Percentiles rank a stretch among this genome's conserved stretches.
phyloP scores from a whole-genome alignment of 208 protist species.

The Wallacemonas sp. region DNA sequence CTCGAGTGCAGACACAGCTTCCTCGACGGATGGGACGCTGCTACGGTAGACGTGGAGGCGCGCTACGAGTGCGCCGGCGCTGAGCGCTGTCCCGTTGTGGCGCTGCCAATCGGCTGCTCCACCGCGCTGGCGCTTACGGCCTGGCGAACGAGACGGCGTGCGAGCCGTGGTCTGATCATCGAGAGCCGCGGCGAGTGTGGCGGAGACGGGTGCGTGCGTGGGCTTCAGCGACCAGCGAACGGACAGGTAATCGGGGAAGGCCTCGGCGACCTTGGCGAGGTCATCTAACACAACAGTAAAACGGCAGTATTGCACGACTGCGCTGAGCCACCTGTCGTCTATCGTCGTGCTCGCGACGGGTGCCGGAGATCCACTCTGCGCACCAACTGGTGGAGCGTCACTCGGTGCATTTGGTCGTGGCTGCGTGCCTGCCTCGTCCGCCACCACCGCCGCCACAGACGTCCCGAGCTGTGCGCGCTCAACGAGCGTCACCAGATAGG shows the following conservation, averaged over 20 bases:
- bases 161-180: not conserved
- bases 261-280: slow-evolving; percentile 54
- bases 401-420: not conserved
- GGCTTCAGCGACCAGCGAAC: slow-evolving; percentile 37
- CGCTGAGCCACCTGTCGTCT: slow-evolving; percentile 59
- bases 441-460: not conserved
- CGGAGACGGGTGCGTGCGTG: not conserved
- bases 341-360: slow-evolving; percentile 21
- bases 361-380: not conserved
- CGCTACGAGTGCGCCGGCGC: slow-evolving; percentile 1
- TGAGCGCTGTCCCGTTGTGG: not conserved
- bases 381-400: not conserved
- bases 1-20: slow-evolving; percentile 24
- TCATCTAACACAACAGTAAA: slow-evolving; percentile 57
- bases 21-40: slow-evolving; percentile 41
- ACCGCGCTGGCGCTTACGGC: not conserved
- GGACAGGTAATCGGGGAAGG: slow-evolving; percentile 49
- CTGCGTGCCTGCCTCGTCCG: not conserved
- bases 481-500: slow-evolving; percentile 68
- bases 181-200: not conserved
- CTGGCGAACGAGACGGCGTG: not conserved
- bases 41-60: not conserved
- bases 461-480: slow-evolving; percentile 68
- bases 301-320: slow-evolving; percentile 58
- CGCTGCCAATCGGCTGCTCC: not conserved